Percentiles rank a stretch among this genome's conserved stretches.
Evolutionary conservation across 495 filamentous ascomycete species (phyloP).

Genomic region (Neurospora tetraspora): DNA sequence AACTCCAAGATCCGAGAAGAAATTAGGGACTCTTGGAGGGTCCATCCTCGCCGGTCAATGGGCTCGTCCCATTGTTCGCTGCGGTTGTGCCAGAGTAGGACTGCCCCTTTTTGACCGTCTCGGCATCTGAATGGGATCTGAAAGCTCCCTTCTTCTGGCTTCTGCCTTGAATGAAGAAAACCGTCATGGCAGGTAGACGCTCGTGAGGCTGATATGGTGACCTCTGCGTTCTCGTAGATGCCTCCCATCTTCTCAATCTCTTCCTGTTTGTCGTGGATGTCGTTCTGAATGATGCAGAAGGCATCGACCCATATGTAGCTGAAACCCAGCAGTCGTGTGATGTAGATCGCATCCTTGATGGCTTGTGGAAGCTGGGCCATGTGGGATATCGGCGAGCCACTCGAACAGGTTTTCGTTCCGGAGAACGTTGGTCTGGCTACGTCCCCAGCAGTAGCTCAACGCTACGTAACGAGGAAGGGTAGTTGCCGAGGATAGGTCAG

Average conservation of each 20-base stretch:
- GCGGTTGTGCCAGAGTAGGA: not conserved
- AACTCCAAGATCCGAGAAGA: not conserved
- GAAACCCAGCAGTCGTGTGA: not conserved
- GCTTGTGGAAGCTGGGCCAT: not conserved
- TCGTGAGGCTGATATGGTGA: not conserved
- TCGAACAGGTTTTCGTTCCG: not conserved
- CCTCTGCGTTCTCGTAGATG: not conserved
- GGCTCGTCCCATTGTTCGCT: not conserved
- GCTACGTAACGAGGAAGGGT: not conserved
- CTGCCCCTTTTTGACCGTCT: not conserved
- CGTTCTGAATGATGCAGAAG: conserved; percentile 3
- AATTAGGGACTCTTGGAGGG: not conserved
- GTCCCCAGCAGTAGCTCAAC: not conserved
- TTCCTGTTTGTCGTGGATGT: not conserved
- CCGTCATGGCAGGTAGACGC: not conserved
- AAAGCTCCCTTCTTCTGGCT: not conserved
- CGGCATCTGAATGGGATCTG: not conserved
- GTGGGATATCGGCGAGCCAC: not conserved
- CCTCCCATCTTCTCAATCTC: not conserved
- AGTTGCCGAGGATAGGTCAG: not conserved
- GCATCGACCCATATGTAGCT: conserved; percentile 1
- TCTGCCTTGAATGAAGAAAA: not conserved
- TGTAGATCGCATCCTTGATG: not conserved
- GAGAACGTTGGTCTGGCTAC: not conserved
- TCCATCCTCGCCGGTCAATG: not conserved